Evolutionary conservation across 805 yeast species (phyloP).

Genomic region (Suhomyces sp.): DNA sequence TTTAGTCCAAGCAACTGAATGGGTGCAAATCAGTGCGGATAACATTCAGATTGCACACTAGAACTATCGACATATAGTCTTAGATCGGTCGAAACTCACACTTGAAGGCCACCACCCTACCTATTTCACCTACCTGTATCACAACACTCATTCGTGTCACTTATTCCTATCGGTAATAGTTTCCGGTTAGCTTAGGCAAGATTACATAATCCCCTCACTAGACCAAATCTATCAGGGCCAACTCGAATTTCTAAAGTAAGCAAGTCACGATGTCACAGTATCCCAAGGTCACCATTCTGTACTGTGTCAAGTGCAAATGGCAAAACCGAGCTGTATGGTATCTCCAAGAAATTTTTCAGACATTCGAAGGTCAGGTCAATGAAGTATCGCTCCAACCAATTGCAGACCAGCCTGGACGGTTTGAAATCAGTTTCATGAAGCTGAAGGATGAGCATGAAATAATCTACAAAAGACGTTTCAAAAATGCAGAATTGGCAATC

Average conservation of each 20-base stretch:
- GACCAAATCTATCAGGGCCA: neutral
- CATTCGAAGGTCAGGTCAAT: constrained; percentile 61
- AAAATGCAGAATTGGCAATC: constrained; percentile 25
- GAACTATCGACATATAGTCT: neutral
- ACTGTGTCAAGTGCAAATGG: constrained; percentile 87
- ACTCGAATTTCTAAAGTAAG: neutral
- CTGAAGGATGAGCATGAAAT: constrained; percentile 6
- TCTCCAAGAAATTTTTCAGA: constrained; percentile 77
- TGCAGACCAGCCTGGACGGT: constrained; percentile 21
- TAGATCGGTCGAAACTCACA: neutral
- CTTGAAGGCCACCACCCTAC: no score
- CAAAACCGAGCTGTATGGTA: constrained; percentile 87
- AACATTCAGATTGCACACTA: neutral
- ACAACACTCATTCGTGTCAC: neutral
- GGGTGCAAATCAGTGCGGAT: neutral
- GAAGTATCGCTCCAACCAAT: constrained; percentile 24
- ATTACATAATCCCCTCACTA: neutral
- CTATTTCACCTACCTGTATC: no score
- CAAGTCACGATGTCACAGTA: constrained; percentile 18
- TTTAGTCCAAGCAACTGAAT: neutral
- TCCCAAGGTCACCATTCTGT: constrained; percentile 66
- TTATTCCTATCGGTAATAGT: neutral
- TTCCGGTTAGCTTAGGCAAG: neutral
- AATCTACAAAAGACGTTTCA: constrained; percentile 58
- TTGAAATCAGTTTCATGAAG: constrained; percentile 9